These are phyloP conservation scores for Lactarius vividus DNA, from an alignment of 768 basidiomycete species.

Conservation along the genomic window DNA sequence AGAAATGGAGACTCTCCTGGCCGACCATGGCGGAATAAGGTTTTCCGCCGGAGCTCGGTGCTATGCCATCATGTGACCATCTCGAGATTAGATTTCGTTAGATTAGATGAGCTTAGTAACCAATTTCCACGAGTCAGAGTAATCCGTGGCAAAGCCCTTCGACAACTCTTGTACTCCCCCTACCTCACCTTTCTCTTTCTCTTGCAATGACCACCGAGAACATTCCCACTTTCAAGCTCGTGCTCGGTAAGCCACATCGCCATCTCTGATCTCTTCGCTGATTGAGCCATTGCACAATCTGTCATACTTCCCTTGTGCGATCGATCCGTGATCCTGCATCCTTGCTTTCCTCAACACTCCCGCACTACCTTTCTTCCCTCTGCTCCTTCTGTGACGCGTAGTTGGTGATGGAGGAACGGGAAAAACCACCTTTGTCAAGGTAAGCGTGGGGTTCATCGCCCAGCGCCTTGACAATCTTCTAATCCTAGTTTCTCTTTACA, in stretches of 20 bases:
- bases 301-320: conserved; percentile 42
- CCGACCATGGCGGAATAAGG: not conserved
- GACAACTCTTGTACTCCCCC: not conserved
- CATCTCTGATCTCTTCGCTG: conserved; percentile 25
- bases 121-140: conserved; percentile 25
- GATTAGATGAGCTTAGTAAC: conserved; percentile 15
- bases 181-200: conserved; percentile 36
- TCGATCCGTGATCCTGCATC: conserved; percentile 44
- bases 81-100: not conserved
- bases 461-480: conserved; percentile 49
- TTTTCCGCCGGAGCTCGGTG: not conserved
- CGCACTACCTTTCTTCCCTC: conserved; percentile 27
- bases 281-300: not conserved
- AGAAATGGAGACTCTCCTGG: not conserved
- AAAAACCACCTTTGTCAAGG: conserved; percentile 99
- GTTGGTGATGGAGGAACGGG: conserved; percentile 97
- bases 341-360: conserved; percentile 22
- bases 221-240: conserved; percentile 97
- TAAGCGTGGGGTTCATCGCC: conserved; percentile 37
- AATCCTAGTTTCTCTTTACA: conserved; percentile 47
- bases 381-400: conserved; percentile 36
- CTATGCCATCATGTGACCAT: not conserved
- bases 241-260: conserved; percentile 69
- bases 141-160: conserved; percentile 5
- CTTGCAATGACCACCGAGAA: conserved; percentile 42